phyloP scores from a whole-genome alignment of 306 rosid species.

The Vigna reflexopilosa region DNA sequence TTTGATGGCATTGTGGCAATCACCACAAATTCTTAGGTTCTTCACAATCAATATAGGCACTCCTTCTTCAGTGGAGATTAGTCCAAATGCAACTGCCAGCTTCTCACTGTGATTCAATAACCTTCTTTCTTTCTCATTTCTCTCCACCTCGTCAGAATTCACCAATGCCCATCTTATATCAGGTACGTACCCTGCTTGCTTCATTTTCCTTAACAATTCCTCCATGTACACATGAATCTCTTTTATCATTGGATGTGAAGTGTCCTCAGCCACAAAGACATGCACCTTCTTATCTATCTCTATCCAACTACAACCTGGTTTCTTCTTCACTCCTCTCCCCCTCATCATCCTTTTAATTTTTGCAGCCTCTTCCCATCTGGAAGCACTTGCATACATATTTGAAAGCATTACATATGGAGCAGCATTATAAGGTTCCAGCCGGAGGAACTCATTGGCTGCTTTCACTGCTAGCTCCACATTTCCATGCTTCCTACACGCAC shows the following conservation, averaged over 20 bases:
- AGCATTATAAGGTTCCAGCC: conserved; percentile 71
- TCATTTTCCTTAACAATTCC: conserved; percentile 66
- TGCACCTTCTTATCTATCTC: conserved; percentile 70
- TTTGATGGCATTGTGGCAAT: conserved; percentile 86
- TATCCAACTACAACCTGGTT: conserved; percentile 91
- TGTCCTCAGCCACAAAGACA: conserved; percentile 79
- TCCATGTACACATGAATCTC: conserved; percentile 70
- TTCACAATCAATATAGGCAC: conserved; percentile 77
- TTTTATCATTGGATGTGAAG: conserved; percentile 75
- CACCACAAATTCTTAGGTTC: conserved; percentile 85
- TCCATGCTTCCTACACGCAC: conserved; percentile 86
- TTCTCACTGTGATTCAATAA: conserved; percentile 77
- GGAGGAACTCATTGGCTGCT: conserved; percentile 68
- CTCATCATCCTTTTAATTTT: conserved; percentile 66
- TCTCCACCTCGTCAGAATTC: conserved; percentile 59
- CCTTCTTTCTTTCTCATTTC: conserved; percentile 72
- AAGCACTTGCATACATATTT: conserved; percentile 68
- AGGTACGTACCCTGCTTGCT: conserved; percentile 69
- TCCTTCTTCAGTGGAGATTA: conserved; percentile 67
- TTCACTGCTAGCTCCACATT: conserved; percentile 79
- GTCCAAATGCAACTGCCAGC: conserved; percentile 78
- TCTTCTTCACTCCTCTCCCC: conserved; percentile 78
- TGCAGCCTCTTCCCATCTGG: conserved; percentile 78
- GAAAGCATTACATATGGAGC: conserved; percentile 74
- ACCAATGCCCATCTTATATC: conserved; percentile 72